Evolutionary conservation across 73 alveolate genomes (phyloP).

Genomic region (Paramecium sonneborni): DNA sequence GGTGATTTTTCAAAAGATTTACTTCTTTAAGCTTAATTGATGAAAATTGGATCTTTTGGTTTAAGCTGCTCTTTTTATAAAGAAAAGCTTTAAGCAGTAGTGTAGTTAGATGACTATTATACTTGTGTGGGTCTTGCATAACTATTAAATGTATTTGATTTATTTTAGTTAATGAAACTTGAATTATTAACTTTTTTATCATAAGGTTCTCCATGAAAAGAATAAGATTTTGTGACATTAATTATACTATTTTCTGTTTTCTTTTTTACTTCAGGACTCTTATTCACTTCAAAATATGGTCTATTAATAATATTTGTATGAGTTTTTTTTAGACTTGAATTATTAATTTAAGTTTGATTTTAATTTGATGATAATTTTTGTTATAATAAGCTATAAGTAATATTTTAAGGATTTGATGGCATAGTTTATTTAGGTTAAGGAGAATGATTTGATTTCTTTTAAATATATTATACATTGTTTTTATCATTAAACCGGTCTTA

Average conservation of each 20-base stretch:
- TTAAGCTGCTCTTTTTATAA: background rate
- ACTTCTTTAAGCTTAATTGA: background rate
- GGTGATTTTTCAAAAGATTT: conserved; percentile 46
- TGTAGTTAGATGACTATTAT: background rate
- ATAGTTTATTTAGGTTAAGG: background rate
- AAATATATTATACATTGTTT: background rate
- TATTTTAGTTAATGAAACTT: background rate
- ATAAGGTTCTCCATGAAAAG: background rate
- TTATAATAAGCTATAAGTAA: background rate
- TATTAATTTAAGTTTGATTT: background rate
- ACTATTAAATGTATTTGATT: background rate
- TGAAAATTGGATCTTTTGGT: background rate
- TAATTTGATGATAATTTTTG: background rate
- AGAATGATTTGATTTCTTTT: background rate
- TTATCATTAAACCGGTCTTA: background rate
- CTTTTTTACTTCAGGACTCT: background rate
- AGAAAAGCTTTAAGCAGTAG: background rate
- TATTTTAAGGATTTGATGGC: background rate
- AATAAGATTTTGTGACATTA: background rate
- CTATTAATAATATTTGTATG: background rate
- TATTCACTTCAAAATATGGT: background rate
- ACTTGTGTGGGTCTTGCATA: background rate
- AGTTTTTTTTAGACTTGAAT: background rate
- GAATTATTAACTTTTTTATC: background rate
- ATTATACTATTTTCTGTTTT: background rate